Evolutionary conservation across 306 rosid genomes (phyloP), one percentile per base, ranked within the genome.

Genomic region (Gillenia trifoliata): DNA sequence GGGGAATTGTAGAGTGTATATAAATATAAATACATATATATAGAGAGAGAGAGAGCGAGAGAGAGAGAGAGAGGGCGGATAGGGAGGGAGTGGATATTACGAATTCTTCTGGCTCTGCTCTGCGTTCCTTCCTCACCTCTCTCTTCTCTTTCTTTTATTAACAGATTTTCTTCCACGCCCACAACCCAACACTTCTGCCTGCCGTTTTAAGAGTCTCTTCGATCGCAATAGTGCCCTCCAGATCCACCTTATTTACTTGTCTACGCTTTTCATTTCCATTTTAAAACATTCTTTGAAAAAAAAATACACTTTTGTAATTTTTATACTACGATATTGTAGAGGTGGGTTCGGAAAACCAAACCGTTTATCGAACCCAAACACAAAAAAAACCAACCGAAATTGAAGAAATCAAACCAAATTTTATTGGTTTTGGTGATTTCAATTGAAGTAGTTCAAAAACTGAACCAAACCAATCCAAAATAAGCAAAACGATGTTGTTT

Each of bases 41-140:
- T 11, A 17, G 0, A 47, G n/a, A n/a, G n/a, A n/a, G n/a, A n/a
- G n/a, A n/a, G n/a, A n/a, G n/a, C n/a, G 20, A 45, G 3, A 47
- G 5, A 49, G 55, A 5, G 20, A 5, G 55, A 1, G 1, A 49
- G 19, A 7, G 50, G 55, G 20, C 29, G 63, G 86, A 84, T 84
- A 87, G 87, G 72, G 79, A 82, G 89, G 82, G 87, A 82, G 91
- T 82, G 91, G 89, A 87, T 82, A 68, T 77, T 82, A 82, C 80
- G 50, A 75, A 74, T 43, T 29, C 62, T 38, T 38, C 3, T 38
- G 41, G 11, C 62, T 33, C 54, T 43, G 20, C 57, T 71, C 43
- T 22, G 45, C 68, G 29, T 40, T 55, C 20, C 73, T 69, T 47
- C 40, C 55, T 31, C 19, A 7, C 60, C 38, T 15, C 56, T 49